Conservation (phyloP, 257 asterid species). For the Vinca minor region DNA sequence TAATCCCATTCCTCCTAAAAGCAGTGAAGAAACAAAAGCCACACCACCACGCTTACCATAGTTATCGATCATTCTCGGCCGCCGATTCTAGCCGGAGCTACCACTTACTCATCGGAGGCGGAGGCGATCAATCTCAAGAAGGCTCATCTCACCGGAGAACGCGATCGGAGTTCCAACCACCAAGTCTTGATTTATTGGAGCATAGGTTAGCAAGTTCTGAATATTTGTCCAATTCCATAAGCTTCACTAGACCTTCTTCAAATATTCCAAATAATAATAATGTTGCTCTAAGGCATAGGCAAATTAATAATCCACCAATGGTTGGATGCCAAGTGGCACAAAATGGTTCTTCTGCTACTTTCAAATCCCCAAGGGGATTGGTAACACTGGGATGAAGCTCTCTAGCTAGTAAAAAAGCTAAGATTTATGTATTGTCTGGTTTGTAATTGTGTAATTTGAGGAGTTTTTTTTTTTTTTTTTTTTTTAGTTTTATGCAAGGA, state of each 20-base stretch:
- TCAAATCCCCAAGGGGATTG: not conserved
- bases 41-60: not conserved
- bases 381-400: not conserved
- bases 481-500: not conserved
- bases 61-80: conserved; percentile 46
- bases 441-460: not conserved
- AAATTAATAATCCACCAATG: not conserved
- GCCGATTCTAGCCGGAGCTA: conserved; percentile 53
- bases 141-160: conserved; percentile 43
- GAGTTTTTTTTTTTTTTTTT: not conserved
- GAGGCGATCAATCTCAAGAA: conserved; percentile 26
- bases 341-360: not conserved
- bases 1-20: conserved; percentile 51
- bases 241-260: conserved; percentile 8
- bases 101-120: conserved; percentile 40
- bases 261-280: not conserved
- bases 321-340: not conserved
- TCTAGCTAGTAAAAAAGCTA: too few relatives aligned
- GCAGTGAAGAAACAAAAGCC: conserved; percentile 42
- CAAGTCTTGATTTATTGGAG: conserved; percentile 17
- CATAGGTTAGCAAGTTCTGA: not conserved
- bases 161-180: conserved; percentile 26
- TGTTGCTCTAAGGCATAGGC: not conserved
- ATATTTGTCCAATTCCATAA: conserved; percentile 15
- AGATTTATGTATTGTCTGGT: not conserved